These are phyloP conservation scores for Triticum turgidum DNA, from an alignment of 176 grass and related monocot genomes.

Conservation along the genomic window DNA sequence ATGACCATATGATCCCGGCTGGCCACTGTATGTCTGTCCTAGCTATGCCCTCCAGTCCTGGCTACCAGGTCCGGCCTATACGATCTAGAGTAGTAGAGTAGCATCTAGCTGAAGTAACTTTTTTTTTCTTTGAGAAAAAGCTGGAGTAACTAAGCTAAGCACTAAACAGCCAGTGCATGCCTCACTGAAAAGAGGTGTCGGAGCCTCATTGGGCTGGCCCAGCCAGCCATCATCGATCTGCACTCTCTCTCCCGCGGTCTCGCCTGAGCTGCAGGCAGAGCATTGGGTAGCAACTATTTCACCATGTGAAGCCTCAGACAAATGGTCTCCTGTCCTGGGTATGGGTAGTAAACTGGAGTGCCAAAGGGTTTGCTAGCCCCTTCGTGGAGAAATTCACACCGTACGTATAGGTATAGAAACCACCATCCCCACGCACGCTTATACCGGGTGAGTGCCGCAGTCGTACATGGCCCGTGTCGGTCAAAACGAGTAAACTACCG, in stretches of 20 bases:
- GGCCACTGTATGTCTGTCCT: neutral
- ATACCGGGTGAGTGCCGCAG: too few species aligned
- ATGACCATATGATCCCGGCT: neutral
- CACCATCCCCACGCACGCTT: too few species aligned
- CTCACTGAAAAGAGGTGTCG: conserved; percentile 30
- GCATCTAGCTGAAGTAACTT: conserved; percentile 29
- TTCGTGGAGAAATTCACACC: too few species aligned
- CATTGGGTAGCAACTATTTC: conserved; percentile 30
- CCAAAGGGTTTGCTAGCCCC: too few species aligned
- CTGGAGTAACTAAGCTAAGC: neutral
- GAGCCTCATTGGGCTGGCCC: neutral
- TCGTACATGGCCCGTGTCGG: too few species aligned
- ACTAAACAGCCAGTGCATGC: neutral
- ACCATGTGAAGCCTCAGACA: conserved; percentile 52
- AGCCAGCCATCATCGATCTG: neutral
- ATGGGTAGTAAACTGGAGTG: conserved; percentile 26
- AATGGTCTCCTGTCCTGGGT: conserved; percentile 23
- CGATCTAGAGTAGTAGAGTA: conserved; percentile 6
- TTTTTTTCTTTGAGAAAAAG: neutral
- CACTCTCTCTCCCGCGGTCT: neutral
- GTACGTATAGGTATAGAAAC: too few species aligned
- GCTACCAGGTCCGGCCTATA: neutral
- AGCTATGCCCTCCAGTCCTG: neutral
- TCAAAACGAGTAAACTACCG: too few species aligned
- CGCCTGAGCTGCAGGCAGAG: neutral